A percentile compares a stretch with the other conserved stretches of the same genome.
These are phyloP conservation scores for Naganishia vishniacii DNA, from an alignment of 768 basidiomycete species.

Conservation along the genomic window DNA sequence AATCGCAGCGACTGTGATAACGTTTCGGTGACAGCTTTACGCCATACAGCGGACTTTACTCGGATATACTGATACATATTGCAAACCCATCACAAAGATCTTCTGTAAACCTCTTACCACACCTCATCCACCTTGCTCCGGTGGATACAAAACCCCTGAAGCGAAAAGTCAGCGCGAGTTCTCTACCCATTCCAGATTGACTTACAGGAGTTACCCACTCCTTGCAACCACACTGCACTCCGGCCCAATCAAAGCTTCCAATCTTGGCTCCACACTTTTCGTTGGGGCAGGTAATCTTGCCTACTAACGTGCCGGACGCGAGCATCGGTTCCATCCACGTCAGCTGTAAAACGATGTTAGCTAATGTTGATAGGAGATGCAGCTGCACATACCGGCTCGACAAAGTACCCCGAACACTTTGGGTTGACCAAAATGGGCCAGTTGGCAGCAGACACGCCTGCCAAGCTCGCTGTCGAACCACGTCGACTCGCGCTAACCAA, in stretches of 20 bases:
- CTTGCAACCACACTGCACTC: constrained; percentile 81
- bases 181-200: background rate
- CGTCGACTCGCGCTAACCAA: background rate
- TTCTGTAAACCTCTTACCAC: constrained; percentile 33
- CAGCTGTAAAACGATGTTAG: constrained; percentile 55
- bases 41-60: too few species aligned
- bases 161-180: background rate
- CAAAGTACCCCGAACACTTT: constrained; percentile 92
- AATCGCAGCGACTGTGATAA: too few species aligned
- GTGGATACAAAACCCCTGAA: constrained; percentile 57
- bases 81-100: too few species aligned
- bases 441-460: constrained; percentile 18
- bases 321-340: constrained; percentile 91
- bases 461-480: constrained; percentile 5
- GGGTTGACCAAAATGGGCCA: constrained; percentile 58
- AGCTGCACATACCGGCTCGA: constrained; percentile 71
- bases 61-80: too few species aligned
- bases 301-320: constrained; percentile 66
- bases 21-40: too few species aligned
- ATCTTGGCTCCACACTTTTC: constrained; percentile 83
- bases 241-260: constrained; percentile 96
- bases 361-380: background rate
- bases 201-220: constrained; percentile 87
- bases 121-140: constrained; percentile 59
- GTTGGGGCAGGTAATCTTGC: constrained; percentile 90